Conservation (phyloP, 768 basidiomycete genomes). For the Tylopilus sp. region DNA sequence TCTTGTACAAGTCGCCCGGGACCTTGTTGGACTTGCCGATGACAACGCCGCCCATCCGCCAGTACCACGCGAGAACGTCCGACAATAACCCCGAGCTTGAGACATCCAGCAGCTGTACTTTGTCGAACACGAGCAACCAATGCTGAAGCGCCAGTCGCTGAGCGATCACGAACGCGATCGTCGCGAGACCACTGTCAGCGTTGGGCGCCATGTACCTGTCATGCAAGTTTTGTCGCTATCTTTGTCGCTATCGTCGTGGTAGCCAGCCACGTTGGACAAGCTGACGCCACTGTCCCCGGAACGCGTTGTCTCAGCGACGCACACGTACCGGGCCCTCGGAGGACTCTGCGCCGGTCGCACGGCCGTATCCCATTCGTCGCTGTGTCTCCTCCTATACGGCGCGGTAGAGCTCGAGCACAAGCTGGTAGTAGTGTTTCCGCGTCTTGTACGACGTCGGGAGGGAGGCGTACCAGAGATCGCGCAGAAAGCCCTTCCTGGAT, state of each 20-base stretch:
- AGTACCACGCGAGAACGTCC: conserved; percentile 39
- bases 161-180: conserved; percentile 41
- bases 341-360: neutral
- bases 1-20: neutral
- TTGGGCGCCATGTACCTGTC: conserved; percentile 18
- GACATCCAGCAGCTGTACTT: conserved; percentile 22
- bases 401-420: neutral
- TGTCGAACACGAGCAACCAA: neutral
- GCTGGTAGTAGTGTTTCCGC: neutral
- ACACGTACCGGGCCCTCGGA: neutral
- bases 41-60: conserved; percentile 36
- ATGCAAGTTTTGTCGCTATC: conserved; percentile 26
- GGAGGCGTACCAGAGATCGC: too few species aligned
- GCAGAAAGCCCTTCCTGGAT: neutral
- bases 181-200: conserved; percentile 13
- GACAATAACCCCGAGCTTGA: conserved; percentile 51
- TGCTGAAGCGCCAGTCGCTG: neutral
- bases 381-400: neutral
- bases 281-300: conserved; percentile 25
- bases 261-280: neutral
- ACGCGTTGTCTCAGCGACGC: conserved; percentile 1
- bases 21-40: conserved; percentile 34
- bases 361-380: neutral
- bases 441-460: neutral
- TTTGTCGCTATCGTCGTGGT: conserved; percentile 30